phyloP scores from a whole-genome alignment of 2,329 filamentous ascomycete species.

The Penicillium sp. region DNA sequence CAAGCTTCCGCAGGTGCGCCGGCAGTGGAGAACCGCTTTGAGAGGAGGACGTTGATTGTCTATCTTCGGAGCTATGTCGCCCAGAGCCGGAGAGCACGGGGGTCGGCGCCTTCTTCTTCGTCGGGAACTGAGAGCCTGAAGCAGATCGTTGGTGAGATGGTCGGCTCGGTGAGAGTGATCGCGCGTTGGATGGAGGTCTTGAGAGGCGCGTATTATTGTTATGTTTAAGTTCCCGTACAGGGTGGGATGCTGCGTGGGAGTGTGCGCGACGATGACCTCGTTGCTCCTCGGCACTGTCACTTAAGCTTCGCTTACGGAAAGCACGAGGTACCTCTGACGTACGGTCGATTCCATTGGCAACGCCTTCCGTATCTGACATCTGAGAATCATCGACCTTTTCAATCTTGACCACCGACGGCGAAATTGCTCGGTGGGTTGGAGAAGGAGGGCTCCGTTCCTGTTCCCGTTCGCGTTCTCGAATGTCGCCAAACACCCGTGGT shows the following conservation, averaged over 20 bases:
- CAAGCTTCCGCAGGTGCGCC: slow-evolving; percentile 41
- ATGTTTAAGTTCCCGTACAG: slow-evolving; percentile 28
- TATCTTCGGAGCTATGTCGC: slow-evolving; percentile 47
- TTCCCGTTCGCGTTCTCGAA: slow-evolving; percentile 14
- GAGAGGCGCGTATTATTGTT: slow-evolving; percentile 27
- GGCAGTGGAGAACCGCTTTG: slow-evolving; percentile 45
- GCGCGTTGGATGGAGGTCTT: slow-evolving; percentile 32
- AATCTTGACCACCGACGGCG: slow-evolving; percentile 35
- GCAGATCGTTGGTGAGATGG: slow-evolving; percentile 37
- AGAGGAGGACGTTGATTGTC: slow-evolving; percentile 46
- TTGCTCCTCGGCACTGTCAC: slow-evolving; percentile 35
- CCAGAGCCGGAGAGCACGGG: slow-evolving; percentile 41
- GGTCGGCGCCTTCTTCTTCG: slow-evolving; percentile 42
- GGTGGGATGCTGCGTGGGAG: slow-evolving; percentile 18
- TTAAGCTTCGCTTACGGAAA: slow-evolving; percentile 39
- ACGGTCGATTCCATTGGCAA: slow-evolving; percentile 7
- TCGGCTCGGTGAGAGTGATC: slow-evolving; percentile 38
- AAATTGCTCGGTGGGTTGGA: slow-evolving; percentile 31
- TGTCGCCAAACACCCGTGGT: slow-evolving; percentile 28
- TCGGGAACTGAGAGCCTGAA: slow-evolving; percentile 34
- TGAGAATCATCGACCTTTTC: slow-evolving; percentile 36
- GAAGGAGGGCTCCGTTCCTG: slow-evolving; percentile 24
- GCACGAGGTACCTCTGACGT: slow-evolving; percentile 20
- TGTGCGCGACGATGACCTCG: slow-evolving; percentile 27
- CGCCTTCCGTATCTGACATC: slow-evolving; percentile 22